Percentiles rank a stretch among this genome's conserved stretches.
phyloP scores from a whole-genome alignment of 768 basidiomycete species.

The Rickenella mellea region DNA sequence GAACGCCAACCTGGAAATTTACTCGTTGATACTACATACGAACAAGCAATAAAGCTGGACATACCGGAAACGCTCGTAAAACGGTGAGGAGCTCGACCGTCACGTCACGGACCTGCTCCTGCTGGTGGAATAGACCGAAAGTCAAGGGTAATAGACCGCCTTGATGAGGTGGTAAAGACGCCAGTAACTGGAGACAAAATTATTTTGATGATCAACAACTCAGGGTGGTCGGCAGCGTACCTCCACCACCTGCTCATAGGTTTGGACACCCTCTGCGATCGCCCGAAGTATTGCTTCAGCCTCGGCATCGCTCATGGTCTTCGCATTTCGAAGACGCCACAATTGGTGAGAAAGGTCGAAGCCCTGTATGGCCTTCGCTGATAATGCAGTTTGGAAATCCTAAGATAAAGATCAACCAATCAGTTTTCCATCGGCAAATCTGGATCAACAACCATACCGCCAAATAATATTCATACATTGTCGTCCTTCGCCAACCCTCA shows the following conservation, averaged over 20 bases:
- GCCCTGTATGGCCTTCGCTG: slow-evolving; percentile 54
- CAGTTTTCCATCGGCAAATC: neutral
- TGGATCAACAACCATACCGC: slow-evolving; percentile 36
- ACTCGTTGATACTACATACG: slow-evolving; percentile 4
- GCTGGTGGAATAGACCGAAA: slow-evolving; percentile 87
- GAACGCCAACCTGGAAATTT: slow-evolving; percentile 56
- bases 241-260: slow-evolving; percentile 87
- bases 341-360: slow-evolving; percentile 87
- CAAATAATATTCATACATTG: slow-evolving; percentile 65
- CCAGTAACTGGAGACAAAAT: slow-evolving; percentile 52
- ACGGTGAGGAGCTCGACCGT: slow-evolving; percentile 82
- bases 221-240: slow-evolving; percentile 30
- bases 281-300: slow-evolving; percentile 65
- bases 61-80: slow-evolving; percentile 66
- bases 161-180: slow-evolving; percentile 60
- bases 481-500: slow-evolving; percentile 87
- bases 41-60: slow-evolving; percentile 15
- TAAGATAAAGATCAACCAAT: slow-evolving; percentile 18
- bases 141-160: slow-evolving; percentile 82
- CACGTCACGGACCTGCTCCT: slow-evolving; percentile 61
- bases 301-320: slow-evolving; percentile 64
- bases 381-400: slow-evolving; percentile 57
- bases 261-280: slow-evolving; percentile 59
- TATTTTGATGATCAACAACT: neutral
- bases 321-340: slow-evolving; percentile 65